phyloP scores from a whole-genome alignment of 2,329 filamentous ascomycete species.

The Stagonosporopsis rhizophila region DNA sequence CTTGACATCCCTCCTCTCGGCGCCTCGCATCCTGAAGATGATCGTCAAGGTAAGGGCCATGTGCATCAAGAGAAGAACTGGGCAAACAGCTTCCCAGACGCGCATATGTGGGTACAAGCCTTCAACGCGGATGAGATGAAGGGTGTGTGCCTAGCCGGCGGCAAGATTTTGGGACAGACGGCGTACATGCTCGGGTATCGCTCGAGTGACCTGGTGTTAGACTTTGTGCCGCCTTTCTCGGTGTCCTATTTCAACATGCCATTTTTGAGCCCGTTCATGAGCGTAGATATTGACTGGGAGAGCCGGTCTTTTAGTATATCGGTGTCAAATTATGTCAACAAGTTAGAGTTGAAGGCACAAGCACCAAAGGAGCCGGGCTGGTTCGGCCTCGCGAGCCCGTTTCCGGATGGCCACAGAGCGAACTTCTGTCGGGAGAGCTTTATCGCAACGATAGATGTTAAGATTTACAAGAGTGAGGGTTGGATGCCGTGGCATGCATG shows the following conservation, averaged over 20 bases:
- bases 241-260: slow-evolving; percentile 39
- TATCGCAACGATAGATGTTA: slow-evolving; percentile 53
- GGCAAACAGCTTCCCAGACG: slow-evolving; percentile 55
- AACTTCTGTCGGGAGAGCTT: slow-evolving; percentile 58
- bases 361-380: slow-evolving; percentile 53
- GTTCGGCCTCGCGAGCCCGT: slow-evolving; percentile 56
- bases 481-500: slow-evolving; percentile 47
- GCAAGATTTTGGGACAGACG: slow-evolving; percentile 44
- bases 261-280: slow-evolving; percentile 53
- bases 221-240: slow-evolving; percentile 56
- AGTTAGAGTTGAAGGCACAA: slow-evolving; percentile 50
- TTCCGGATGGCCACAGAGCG: slow-evolving; percentile 54
- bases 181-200: slow-evolving; percentile 58
- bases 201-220: slow-evolving; percentile 44
- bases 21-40: slow-evolving; percentile 25
- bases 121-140: slow-evolving; percentile 26
- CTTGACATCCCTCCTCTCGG: slow-evolving; percentile 48
- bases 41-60: slow-evolving; percentile 45
- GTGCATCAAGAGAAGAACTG: slow-evolving; percentile 62
- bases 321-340: slow-evolving; percentile 50
- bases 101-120: slow-evolving; percentile 50
- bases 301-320: slow-evolving; percentile 48
- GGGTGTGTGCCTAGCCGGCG: slow-evolving; percentile 43
- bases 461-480: slow-evolving; percentile 50
- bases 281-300: slow-evolving; percentile 51